phyloP scores from a whole-genome alignment of 1,139 yeast genomes.

The Barnettozyma hawaiiensis region DNA sequence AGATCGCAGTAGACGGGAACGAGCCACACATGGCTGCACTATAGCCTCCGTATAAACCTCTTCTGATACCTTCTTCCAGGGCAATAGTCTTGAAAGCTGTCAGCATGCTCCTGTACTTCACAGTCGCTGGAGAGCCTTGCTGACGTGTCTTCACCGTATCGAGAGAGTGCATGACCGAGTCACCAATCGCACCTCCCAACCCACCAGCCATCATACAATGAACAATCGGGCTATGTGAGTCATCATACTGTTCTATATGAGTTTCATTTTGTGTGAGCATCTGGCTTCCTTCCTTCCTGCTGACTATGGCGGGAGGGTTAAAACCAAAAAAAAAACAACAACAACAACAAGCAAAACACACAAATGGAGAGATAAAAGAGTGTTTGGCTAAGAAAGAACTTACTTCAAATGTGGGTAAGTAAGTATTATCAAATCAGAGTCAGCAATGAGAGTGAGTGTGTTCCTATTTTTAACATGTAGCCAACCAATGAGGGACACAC shows the following conservation, averaged over 20 bases:
- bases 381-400: no score
- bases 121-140: slow-evolving; percentile 75
- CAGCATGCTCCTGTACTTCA: slow-evolving; percentile 63
- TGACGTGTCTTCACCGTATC: slow-evolving; percentile 97
- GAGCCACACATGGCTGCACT: slow-evolving; percentile 88
- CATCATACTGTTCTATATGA: slow-evolving; percentile 16
- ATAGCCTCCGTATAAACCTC: slow-evolving; percentile 91
- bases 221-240: slow-evolving; percentile 37
- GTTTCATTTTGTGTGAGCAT: slow-evolving; percentile 11
- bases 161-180: slow-evolving; percentile 86
- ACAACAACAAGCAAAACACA: no score
- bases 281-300: slow-evolving; percentile 1
- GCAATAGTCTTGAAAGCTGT: slow-evolving; percentile 68
- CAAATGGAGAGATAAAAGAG: no score
- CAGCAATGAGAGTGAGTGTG: not conserved
- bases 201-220: slow-evolving; percentile 86
- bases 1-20: slow-evolving; percentile 88
- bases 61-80: slow-evolving; percentile 73
- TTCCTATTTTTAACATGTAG: not conserved
- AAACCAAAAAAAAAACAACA: no score
- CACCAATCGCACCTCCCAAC: slow-evolving; percentile 91
- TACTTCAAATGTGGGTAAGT: not conserved
- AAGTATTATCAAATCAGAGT: no score
- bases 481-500: slow-evolving; percentile 1
- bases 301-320: no score